Base-by-base conservation (phyloP, 2,329 filamentous ascomycete genomes). In the Diaporthe ampelina region DNA sequence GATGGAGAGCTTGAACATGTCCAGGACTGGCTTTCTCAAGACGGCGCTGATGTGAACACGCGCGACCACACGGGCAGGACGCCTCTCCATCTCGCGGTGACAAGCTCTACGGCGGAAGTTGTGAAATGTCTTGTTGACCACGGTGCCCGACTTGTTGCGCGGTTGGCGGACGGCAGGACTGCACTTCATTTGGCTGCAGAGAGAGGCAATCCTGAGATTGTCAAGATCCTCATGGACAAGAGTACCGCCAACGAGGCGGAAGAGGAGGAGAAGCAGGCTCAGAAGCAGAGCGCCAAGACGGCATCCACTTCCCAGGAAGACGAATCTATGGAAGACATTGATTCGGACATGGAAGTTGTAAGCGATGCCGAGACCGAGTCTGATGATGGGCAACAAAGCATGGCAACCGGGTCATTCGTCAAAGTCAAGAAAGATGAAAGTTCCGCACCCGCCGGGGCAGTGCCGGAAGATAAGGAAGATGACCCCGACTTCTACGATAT, bases 401-500 rank as follows among this genome's bases (percentile, higher is more conserved):
- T 89, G 77, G 89, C 88, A 0, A 94, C 93, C n/a, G 92, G 91
- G 0, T 95, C 94, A 0, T 95, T 94, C 77, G 89, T 96, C 77
- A 93, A 94, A 70, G 84, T 95, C 75, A 86, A 87, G 61, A 84
- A 84, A 26, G 83, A 85, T 17, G 77, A 79, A 21, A 48, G 37
- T 8, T 17, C 50, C 15, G 76, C 75, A 10, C 77, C 79, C 0
- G 79, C 82, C 1, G 84, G 87, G 40, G 84, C 88, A 1, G 83
- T 87, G 1, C 85, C 87, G 0, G 89, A 92, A 8, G 89, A 91
- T 9, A 85, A 89, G 29, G 87, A 91, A 1, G 88, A 92, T 13
- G 93, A 94, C 26, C 94, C 94, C 0, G 94, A 97, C 81, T 89
- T 95, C 70, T 96, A 94, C 81, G 91, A 97, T 77, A 88, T 95